Base-by-base conservation (phyloP, 2,329 filamentous ascomycete genomes). In the Graphilbum fragrans region DNA sequence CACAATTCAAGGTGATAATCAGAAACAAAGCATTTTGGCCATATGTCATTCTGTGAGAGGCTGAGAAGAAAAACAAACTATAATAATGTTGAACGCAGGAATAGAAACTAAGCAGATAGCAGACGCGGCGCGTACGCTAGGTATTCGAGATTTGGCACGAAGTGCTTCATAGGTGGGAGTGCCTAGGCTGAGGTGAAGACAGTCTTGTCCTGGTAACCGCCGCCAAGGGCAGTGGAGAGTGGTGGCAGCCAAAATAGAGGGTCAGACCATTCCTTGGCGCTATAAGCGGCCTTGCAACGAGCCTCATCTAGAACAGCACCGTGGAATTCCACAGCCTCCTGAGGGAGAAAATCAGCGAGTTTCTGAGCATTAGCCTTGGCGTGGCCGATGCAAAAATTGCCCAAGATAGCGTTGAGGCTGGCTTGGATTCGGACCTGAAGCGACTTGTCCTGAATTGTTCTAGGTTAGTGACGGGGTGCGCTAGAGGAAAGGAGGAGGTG, bases 371-470 rank as follows among this genome's bases (percentile, higher is more conserved):
- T 14, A 16, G 45, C 35, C 7, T 43, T 41, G 3, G 22, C 20
- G 19, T 41, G 43, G 4, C 18, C 35, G 3, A 10, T 33, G 17
- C 29, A 27, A 8, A 49, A 49, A 2, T 29, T 29, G 4, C 19
- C 17, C 9, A 46, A 19, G 3, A 49, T 29, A 10, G 23, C n/a
- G 34, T 45, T 45, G 20, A 49, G 38, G 29, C 25, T 43, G 5
- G 29, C 29, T 25, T 49, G 44, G 5, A 49, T 31, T 17, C 37
- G 23, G 10, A 37, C n/a, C 8, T 49, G 43, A 1, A 49, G 41
- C 1, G 38, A 27, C 5, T 21, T 23, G 27, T 49, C 41, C 47
- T 45, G 29, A 9, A 8, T 29, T 14, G 8, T 29, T 17, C 17
- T 31, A 31, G 6, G 8, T 5, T 5, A 16, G 6, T 31, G 29